Evolutionary conservation across 2,329 filamentous ascomycete genomes (phyloP), one percentile per base, ranked within the genome.

Genomic region (Aspergillus sp.): DNA sequence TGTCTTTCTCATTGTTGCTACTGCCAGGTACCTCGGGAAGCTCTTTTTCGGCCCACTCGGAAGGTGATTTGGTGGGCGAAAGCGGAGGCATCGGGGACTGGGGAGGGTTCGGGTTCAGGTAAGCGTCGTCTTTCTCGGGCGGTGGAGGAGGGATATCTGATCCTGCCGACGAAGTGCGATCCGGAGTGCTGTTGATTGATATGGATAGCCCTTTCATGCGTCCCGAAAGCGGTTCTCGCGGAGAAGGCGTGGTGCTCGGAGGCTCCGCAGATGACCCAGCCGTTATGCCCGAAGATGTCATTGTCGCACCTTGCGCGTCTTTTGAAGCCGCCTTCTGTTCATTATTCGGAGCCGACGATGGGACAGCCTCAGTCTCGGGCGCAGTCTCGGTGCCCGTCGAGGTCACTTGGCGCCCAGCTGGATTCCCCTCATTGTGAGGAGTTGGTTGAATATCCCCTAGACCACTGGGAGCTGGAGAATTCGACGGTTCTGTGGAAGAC

Each of bases 81-180:
- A 70, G 67, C 16, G 75, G 73, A 20, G 69, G 64, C 53, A 65
- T 65, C 10, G 53, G 51, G 55, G 72, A 14, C 35, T 54, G 55
- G 38, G 53, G 26, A 30, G 26, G 32, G 20, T 56, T 78, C 50
- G 76, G 73, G 55, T 77, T 75, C 17, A 79, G 68, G 64, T 82
- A 84, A 33, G 72, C 68, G 45, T 78, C 73, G 60, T 82, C 79
- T 61, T 79, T 79, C 2, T 75, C 72, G 2, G 79, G 76, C 3
- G 73, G 78, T 3, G 77, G 72, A 44, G 79, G 78, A 26, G 78
- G 76, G 13, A 60, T 53, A 17, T 63, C 63, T 24, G 52, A 46
- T 26, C 47, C 55, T 17, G 57, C 50, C 10, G 55, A 48, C 13
- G 53, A 51, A 16, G 51, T 51, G 14, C 51, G 51, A 32, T 64